Evolutionary conservation across 2,329 filamentous ascomycete genomes (phyloP), one percentile per base, ranked within the genome.

Genomic region (Graphilbum sp.): DNA sequence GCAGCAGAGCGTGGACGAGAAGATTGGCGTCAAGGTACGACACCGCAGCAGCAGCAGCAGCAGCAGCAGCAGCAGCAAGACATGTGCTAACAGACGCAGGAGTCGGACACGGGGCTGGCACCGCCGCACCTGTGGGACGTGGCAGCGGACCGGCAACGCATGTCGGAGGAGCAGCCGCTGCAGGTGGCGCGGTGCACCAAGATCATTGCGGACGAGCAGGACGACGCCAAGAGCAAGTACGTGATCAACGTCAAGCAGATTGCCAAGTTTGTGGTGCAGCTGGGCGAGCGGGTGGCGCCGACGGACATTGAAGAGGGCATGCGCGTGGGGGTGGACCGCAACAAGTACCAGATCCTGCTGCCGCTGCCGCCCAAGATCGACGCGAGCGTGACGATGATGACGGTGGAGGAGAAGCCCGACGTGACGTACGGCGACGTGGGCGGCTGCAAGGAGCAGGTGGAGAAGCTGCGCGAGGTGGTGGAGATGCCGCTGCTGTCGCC

Each of bases 211-310:
- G 88, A 96, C 55, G 87, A 94, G 57, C 88, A 90, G 62, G 87
- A 96, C 57, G 69, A 84, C 43, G 83, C 93, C 46, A 98, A 98
- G 74, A 93, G 82, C 75, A 98, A 96, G 76, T 98, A 98, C 66
- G 87, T 98, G 53, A 98, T 98, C 72, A 98, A 98, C 62, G 88
- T 98, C 50, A 98, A 98, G 69, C 90, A 98, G 62, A 98, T 98
- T 53, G 90, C 90, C 54, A 98, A 98, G 64, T 98, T 98, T 53
- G 90, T 98, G 36, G 90, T 98, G 47, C 90, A 95, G 61, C 75
- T 98, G 37, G 90, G 90, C 50, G 90, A 98, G 56, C 80, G 90
- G 46, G 90, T 98, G 50, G 92, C 83, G 54, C 90, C 90, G 36
- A 96, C 90, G 49, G 90, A 98, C 75, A 98, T 98, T 52, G 90